Base-by-base conservation (phyloP, 2,329 filamentous ascomycete species). In the Reticulascus tulasneorum region DNA sequence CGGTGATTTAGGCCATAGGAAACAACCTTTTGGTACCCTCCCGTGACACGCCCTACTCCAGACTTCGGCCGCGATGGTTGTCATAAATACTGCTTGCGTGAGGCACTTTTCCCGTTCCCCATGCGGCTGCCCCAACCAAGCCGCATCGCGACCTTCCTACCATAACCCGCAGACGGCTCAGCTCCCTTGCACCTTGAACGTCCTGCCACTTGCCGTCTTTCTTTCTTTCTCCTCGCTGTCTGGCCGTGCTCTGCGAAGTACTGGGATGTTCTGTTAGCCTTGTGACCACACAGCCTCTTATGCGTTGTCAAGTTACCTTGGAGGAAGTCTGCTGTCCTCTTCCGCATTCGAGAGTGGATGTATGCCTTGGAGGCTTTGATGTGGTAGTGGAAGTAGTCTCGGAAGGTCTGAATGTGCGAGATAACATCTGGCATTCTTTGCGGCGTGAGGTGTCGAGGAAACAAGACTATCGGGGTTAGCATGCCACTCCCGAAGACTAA, bases 311-410 rank as follows among this genome's bases (percentile, higher is more conserved):
- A n/a, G n/a, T 59, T 71, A 91, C 88, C 87, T 77, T 98, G 94
- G 39, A 98, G 79, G 71, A 98, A 98, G 63, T 98, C 94, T 32
- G 93, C 93, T 9, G 94, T 98, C 62, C 93, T 81, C 71, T 91
- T 87, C 59, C 93, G 83, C 93, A 98, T 98, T 55, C 94, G 81
- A 22, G 90, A 94, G 74, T 98, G 93, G 48, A 98, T 98, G 58
- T 96, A 98, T 35, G 94, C 93, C 74, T 98, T 98, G 45, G 90
- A 96, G 20, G 93, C 94, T 69, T 98, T 98, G 68, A 98, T 98
- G 66, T 98, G 93, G 64, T 99, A 99, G 65, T 99, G 93, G 75
- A 99, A 98, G 66, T 98, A 98, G 60, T 98, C 93, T 49, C 93
- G 86, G 86, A 98, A 98, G 11, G 93, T 99, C 67, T 99, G 94